Percentiles rank a stretch among this genome's conserved stretches.
phyloP scores from a whole-genome alignment of 495 filamentous ascomycete species.

The Cetradonia linearis region DNA sequence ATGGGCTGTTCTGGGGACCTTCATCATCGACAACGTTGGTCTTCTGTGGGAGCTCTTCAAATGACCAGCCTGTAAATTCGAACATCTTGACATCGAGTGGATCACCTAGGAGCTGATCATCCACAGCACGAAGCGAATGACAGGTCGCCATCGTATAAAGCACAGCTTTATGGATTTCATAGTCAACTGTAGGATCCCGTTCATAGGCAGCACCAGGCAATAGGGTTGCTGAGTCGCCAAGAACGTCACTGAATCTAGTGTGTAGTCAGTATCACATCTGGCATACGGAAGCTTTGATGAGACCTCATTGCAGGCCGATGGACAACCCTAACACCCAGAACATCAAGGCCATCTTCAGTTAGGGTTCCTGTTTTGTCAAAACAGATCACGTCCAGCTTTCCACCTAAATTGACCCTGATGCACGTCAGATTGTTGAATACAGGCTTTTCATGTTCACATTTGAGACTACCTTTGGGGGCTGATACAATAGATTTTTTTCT shows the following conservation, averaged over 20 bases:
- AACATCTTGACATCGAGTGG: slow-evolving; percentile 99
- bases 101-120: slow-evolving; percentile 83
- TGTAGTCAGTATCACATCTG: background rate
- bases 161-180: slow-evolving; percentile 55
- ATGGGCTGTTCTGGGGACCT: slow-evolving; percentile 56
- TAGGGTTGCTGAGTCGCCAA: slow-evolving; percentile 44
- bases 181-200: slow-evolving; percentile 45
- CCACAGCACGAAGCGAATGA: slow-evolving; percentile 78
- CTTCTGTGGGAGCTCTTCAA: slow-evolving; percentile 68
- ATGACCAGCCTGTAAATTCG: slow-evolving; percentile 89
- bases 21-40: slow-evolving; percentile 48
- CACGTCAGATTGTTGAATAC: slow-evolving; percentile 8
- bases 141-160: slow-evolving; percentile 96
- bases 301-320: slow-evolving; percentile 46
- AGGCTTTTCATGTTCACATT: background rate
- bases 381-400: slow-evolving; percentile 90
- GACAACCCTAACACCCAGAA: slow-evolving; percentile 76
- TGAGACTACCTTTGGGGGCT: slow-evolving; percentile 65
- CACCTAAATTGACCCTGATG: slow-evolving; percentile 77
- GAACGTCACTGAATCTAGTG: slow-evolving; percentile 49
- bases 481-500: slow-evolving; percentile 90
- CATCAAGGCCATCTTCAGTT: slow-evolving; percentile 93
- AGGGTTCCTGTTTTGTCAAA: slow-evolving; percentile 98
- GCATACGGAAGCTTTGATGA: background rate
- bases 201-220: slow-evolving; percentile 46